These are phyloP conservation scores for Ganoderma multipileum DNA, from an alignment of 1,284 basidiomycete species.

Conservation along the genomic window DNA sequence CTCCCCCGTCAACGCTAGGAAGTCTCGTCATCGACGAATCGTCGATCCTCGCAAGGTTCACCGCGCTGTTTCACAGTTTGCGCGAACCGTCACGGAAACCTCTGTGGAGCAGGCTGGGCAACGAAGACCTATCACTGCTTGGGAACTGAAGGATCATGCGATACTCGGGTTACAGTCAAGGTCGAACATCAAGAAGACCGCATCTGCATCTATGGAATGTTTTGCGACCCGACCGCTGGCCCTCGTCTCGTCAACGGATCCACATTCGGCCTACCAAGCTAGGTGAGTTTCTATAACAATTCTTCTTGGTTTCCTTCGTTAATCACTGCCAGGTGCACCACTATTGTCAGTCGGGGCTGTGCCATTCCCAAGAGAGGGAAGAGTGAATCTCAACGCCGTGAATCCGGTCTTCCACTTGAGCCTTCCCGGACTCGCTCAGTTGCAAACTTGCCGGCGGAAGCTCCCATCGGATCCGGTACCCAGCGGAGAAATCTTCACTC, in stretches of 20 bases:
- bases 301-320: neutral
- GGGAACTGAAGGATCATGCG: conserved; percentile 8
- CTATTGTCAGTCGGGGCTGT: neutral
- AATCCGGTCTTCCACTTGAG: neutral
- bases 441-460: neutral
- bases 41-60: conserved; percentile 26
- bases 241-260: neutral
- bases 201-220: neutral
- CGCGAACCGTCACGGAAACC: neutral
- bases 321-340: neutral
- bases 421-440: neutral
- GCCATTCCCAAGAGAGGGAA: neutral
- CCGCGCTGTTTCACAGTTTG: conserved; percentile 17
- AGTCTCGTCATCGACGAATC: conserved; percentile 19
- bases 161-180: neutral
- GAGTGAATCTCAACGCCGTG: neutral
- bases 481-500: neutral
- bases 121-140: conserved; percentile 14
- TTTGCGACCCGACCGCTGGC: neutral
- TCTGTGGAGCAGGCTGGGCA: neutral
- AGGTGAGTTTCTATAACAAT: neutral
- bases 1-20: conserved; percentile 13
- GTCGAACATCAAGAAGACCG: too few relatives aligned
- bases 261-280: neutral
- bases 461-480: neutral